Percentiles rank a stretch among this genome's conserved stretches.
phyloP scores from a whole-genome alignment of 208 protist species.

The Leishmania tropica region DNA sequence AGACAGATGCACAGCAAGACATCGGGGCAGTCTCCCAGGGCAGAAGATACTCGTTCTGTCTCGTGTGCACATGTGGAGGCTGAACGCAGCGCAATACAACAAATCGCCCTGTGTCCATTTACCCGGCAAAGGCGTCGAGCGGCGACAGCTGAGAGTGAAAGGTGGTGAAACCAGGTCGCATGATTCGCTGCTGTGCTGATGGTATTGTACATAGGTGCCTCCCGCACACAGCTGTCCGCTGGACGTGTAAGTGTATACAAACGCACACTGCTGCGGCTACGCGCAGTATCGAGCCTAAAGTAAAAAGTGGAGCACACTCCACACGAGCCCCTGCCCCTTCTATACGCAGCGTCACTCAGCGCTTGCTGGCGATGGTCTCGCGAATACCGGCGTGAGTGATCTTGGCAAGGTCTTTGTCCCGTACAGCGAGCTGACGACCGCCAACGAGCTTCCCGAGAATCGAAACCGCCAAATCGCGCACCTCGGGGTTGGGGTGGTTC shows the following conservation, averaged over 20 bases:
- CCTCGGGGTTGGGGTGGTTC: slow-evolving; percentile 78
- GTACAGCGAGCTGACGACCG: slow-evolving; percentile 32
- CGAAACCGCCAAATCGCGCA: slow-evolving; percentile 70
- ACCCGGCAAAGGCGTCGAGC: neutral
- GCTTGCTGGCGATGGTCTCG: slow-evolving; percentile 38
- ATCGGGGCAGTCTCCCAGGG: neutral
- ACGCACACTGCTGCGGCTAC: neutral
- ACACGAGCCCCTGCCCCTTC: too few species aligned
- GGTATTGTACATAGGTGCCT: neutral
- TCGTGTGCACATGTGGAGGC: neutral
- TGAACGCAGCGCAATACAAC: neutral
- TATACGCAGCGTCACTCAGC: neutral
- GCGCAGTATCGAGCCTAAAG: neutral
- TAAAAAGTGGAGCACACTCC: neutral
- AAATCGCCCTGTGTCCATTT: neutral
- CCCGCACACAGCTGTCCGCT: neutral
- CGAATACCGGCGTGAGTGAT: slow-evolving; percentile 73
- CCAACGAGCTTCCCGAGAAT: slow-evolving; percentile 47
- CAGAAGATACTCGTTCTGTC: neutral
- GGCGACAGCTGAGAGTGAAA: neutral
- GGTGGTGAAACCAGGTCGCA: neutral
- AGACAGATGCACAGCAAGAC: neutral
- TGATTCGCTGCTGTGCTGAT: neutral
- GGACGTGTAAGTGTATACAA: neutral
- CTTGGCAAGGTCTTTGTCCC: slow-evolving; percentile 46